These are phyloP conservation scores for Rhexocercosporidium sp. DNA, from an alignment of 2,329 filamentous ascomycete genomes.

Conservation along the genomic window DNA sequence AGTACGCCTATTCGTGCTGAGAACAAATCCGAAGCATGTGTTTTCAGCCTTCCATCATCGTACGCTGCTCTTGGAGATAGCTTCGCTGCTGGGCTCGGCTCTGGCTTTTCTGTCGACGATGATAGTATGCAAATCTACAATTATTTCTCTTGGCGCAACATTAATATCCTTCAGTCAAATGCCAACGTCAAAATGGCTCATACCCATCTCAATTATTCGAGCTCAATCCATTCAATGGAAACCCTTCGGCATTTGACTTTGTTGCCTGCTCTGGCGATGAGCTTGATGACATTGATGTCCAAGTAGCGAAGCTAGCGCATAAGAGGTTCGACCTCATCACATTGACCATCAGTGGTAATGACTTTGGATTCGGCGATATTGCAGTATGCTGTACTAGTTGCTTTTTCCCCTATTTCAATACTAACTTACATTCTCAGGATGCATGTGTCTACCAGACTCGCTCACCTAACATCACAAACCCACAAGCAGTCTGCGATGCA, in stretches of 20 bases:
- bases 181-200: slow-evolving; percentile 10
- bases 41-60: neutral
- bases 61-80: slow-evolving; percentile 15
- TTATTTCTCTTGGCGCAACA: neutral
- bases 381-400: neutral
- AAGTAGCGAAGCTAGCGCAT: slow-evolving; percentile 9
- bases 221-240: neutral
- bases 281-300: slow-evolving; percentile 8
- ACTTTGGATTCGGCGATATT: slow-evolving; percentile 8
- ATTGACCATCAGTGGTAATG: slow-evolving; percentile 5
- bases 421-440: neutral
- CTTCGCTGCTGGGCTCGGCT: slow-evolving; percentile 9
- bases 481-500: slow-evolving; percentile 2
- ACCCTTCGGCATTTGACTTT: neutral
- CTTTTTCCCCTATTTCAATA: neutral
- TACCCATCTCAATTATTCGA: slow-evolving; percentile 9
- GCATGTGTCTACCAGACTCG: slow-evolving; percentile 7
- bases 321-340: slow-evolving; percentile 14
- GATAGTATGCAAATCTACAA: neutral
- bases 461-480: neutral
- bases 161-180: neutral
- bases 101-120: neutral
- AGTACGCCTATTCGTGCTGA: neutral
- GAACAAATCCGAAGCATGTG: neutral
- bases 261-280: slow-evolving; percentile 8